Conservation (phyloP, 441 rosid genomes). For the Brassica balearica region DNA sequence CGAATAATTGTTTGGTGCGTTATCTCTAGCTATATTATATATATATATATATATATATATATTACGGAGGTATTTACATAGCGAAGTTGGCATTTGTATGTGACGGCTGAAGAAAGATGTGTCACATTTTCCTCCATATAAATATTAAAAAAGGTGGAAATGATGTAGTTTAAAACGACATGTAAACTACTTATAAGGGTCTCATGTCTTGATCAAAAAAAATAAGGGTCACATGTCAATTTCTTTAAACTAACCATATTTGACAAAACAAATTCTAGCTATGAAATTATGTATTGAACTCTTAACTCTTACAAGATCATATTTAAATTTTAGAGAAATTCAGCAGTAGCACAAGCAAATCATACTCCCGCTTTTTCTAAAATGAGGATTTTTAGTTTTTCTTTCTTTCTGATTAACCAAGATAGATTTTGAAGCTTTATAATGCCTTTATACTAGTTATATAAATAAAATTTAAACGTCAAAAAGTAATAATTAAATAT, state of each 20-base stretch:
- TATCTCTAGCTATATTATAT: not conserved
- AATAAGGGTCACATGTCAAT: not conserved
- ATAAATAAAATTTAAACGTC: not conserved
- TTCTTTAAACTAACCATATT: not conserved
- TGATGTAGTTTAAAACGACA: constrained; percentile 4
- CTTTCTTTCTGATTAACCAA: not conserved
- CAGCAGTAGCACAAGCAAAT: not conserved
- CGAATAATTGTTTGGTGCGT: constrained; percentile 35
- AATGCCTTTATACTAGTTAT: not conserved
- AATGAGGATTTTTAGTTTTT: not conserved
- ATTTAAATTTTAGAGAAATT: not conserved
- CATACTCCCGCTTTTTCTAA: not conserved
- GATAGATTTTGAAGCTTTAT: not conserved
- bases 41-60: not conserved
- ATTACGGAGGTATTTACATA: not conserved
- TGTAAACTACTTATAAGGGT: not conserved
- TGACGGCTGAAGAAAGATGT: constrained; percentile 3
- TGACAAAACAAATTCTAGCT: not conserved
- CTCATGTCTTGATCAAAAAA: not conserved
- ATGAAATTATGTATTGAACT: not conserved
- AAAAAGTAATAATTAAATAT: not conserved
- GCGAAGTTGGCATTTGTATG: constrained; percentile 5
- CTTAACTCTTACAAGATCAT: not conserved
- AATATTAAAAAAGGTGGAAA: not conserved
- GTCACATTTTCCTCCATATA: constrained; percentile 3